phyloP scores from a whole-genome alignment of 139 green algal species.

The Chlamydomonas sphaeroides region DNA sequence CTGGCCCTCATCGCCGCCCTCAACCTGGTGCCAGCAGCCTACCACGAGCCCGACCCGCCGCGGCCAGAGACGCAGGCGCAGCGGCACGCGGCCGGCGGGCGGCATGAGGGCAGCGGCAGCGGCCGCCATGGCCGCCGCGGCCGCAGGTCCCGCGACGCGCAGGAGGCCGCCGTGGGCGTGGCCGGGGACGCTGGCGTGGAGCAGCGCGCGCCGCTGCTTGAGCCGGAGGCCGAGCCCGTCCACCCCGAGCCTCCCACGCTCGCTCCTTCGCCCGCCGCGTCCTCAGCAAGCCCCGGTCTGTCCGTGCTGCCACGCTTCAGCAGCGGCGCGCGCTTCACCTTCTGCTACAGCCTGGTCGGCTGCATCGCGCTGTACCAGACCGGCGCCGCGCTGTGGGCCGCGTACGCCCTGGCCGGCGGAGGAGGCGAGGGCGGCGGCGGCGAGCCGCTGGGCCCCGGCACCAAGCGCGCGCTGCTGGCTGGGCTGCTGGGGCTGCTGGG shows the following conservation, averaged over 20 bases:
- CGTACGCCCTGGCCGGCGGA: background rate
- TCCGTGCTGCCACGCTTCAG: conserved; percentile 3
- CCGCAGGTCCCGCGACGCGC: too few species aligned
- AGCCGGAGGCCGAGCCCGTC: background rate
- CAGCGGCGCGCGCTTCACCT: conserved; percentile 41
- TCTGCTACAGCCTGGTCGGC: conserved; percentile 52
- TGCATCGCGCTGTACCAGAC: conserved; percentile 68
- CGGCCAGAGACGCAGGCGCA: too few species aligned
- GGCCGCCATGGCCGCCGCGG: background rate
- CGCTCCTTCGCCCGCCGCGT: too few species aligned
- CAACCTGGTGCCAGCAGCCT: conserved; percentile 62
- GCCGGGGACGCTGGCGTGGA: background rate
- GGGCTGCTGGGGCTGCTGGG: conserved; percentile 47
- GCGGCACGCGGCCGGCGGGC: too few species aligned
- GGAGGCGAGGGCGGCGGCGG: background rate
- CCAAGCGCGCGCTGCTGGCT: background rate
- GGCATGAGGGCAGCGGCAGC: too few species aligned
- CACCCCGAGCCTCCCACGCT: too few species aligned
- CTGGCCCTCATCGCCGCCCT: conserved; percentile 52
- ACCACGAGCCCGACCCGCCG: conserved; percentile 1
- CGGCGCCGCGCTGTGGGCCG: conserved; percentile 27
- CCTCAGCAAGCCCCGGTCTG: too few species aligned
- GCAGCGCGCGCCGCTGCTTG: background rate
- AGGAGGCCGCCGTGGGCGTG: background rate
- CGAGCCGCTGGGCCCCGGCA: background rate